Conservation (phyloP, 441 rosid genomes). For the Jatropha podagrica region DNA sequence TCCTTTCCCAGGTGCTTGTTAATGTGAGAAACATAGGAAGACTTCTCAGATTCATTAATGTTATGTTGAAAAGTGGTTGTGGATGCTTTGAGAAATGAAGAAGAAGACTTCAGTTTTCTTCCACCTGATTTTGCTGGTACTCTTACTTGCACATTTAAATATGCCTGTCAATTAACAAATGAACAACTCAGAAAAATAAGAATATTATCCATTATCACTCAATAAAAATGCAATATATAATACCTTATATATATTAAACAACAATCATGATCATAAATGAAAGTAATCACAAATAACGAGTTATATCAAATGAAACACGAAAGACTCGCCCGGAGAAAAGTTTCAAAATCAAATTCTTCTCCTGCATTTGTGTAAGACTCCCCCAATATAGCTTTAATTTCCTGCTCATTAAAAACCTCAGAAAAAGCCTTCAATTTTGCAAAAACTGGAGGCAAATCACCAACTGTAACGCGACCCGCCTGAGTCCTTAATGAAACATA, state of each 20-base stretch:
- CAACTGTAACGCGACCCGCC: conserved; percentile 52
- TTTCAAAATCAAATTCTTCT: conserved; percentile 84
- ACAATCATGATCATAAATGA: not conserved
- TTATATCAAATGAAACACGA: not conserved
- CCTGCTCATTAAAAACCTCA: conserved; percentile 60
- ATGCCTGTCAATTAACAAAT: conserved; percentile 53
- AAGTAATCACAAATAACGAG: not conserved
- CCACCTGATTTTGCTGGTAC: conserved; percentile 67
- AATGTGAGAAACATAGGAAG: conserved; percentile 89
- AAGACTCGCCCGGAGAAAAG: conserved; percentile 76
- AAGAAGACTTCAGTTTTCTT: conserved; percentile 42
- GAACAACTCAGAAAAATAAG: not conserved
- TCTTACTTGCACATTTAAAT: conserved; percentile 65
- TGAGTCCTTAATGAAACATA: conserved; percentile 59
- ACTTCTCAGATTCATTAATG: conserved; percentile 83
- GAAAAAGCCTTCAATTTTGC: conserved; percentile 65
- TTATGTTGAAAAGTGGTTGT: conserved; percentile 92
- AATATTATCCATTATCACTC: not conserved
- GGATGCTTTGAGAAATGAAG: conserved; percentile 81
- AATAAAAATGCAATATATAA: not conserved
- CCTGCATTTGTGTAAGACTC: conserved; percentile 43
- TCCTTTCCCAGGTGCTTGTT: conserved; percentile 83
- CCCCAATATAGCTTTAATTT: conserved; percentile 58
- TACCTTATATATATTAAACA: not conserved
- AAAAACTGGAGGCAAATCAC: conserved; percentile 70